phyloP scores from a whole-genome alignment of 257 asterid species.

The Primulina eburnea region DNA sequence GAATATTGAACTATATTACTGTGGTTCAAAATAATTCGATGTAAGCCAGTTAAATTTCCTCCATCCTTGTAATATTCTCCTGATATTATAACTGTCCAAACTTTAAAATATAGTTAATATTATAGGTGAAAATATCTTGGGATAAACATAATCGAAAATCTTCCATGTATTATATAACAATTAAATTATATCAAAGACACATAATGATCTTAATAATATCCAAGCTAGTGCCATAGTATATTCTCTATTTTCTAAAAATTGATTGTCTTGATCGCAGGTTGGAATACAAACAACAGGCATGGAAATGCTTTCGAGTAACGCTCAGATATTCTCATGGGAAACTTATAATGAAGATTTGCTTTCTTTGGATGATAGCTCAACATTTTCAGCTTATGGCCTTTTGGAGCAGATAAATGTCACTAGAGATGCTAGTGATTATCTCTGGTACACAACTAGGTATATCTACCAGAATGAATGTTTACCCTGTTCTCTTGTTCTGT shows the following conservation, averaged over 20 bases:
- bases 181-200: no score
- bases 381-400: constrained; percentile 72
- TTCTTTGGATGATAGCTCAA: constrained; percentile 61
- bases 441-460: constrained; percentile 84
- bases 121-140: not conserved
- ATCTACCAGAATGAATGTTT: constrained; percentile 21
- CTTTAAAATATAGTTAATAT: no score
- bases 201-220: not conserved
- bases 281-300: constrained; percentile 77
- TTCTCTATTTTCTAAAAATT: no score
- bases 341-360: constrained; percentile 78
- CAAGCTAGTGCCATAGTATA: not conserved
- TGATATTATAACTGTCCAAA: no score
- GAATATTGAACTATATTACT: not conserved
- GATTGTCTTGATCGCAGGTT: constrained; percentile 46
- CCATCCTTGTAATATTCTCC: not conserved
- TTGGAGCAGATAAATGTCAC: constrained; percentile 93
- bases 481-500: not conserved
- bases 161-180: not conserved
- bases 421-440: constrained; percentile 82
- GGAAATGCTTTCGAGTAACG: constrained; percentile 66
- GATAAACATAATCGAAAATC: not conserved
- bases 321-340: constrained; percentile 77
- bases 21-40: not conserved
- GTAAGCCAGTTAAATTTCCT: not conserved